Base-by-base conservation (phyloP, 1,284 basidiomycete species). In the Cryptococcus jaspeensis region DNA sequence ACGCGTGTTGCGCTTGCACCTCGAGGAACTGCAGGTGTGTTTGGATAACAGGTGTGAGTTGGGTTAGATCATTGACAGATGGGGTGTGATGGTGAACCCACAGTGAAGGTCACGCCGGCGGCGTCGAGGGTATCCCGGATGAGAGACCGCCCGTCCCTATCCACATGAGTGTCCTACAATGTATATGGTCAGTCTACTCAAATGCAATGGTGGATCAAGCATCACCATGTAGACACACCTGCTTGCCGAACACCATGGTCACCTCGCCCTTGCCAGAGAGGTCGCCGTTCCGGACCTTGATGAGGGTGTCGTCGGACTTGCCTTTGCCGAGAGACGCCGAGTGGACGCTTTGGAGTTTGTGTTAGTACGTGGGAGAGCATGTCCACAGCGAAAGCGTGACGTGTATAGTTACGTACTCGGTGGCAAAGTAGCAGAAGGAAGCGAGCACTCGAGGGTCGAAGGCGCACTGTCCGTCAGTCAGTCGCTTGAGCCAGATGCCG, bases 1-100 rank as follows among this genome's bases (percentile, higher is more conserved):
- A 96, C 3, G 92, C 92, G 67, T 95, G 92, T 69, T 94, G 92
- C 0, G 92, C 92, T 75, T 93, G 91, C 8, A 93, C 90, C 70
- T 94, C 91, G 56, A 93, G 79, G 70, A 93, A 91, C 90, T 95
- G 73, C 56, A 37, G 59, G 28, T 23, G 12, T 36, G 12, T n/a
- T n/a, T 4, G 28, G 28, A 9, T 32, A 46, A 44, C 40, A 50
- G 53, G 32, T 25, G 39, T 35, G 20, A 38, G 22, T 25, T 2
- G 32, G 37, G 15, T 3, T 18, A 12, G 5, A 22, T 12, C 16
- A 15, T 13, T 38, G n/a, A 11, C 39, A 25, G 18, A 12, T 7
- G 48, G n/a, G 9, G 9, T 5, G 28, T 32, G 38, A 40, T 5
- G 13, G 25, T 16, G 8, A 32, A 66, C 79, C 66, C 59, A 92